Evolutionary conservation across 108 stramenopile species (phyloP), one percentile per base, ranked within the genome.

Genomic region (Cyclotella kingstonii): DNA sequence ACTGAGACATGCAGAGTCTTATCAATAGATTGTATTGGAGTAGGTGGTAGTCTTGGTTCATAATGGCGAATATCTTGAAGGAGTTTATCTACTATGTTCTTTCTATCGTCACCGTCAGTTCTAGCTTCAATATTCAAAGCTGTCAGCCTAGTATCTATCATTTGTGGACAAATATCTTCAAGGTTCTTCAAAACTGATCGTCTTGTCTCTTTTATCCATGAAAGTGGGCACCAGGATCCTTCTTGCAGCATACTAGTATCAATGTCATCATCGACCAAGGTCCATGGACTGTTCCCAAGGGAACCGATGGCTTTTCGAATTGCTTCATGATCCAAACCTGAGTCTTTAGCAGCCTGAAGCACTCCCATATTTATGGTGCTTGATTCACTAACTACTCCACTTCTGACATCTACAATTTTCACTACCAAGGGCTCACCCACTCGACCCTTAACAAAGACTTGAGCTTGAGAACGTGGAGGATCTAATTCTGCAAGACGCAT

Each of bases 221-320:
- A 69, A 19, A 81, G 43, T 0, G 83, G 85, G 36, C 88, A 89
- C 85, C 84, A 89, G 1, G 54, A 36, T 8, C 47, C 65, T 8
- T 76, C 69, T 8, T 77, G 78, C 28, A 85, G 35, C 4, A 30
- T 41, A 49, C 48, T 47, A 22, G 76, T 23, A 48, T 82, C 79
- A 56, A 82, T 60, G 29, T 62, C 61, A n/a, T 43, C 60, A 15
- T 52, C 59, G 3, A 17, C 28, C 18, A 81, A 25, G 43, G 34
- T 48, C 60, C 64, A 86, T 22, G 46, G 45, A 48, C 77, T 85
- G 34, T 83, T 80, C 0, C 85, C 89, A 4, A 90, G 61, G 1
- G 71, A 80, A 10, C 89, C 89, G 43, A 90, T 64, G 8, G 89
- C 89, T 52, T 84, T 86, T 26, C 42, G 22, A 8, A 90, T 54